phyloP scores from a whole-genome alignment of 768 basidiomycete genomes.

The Tulasnella sp. region DNA sequence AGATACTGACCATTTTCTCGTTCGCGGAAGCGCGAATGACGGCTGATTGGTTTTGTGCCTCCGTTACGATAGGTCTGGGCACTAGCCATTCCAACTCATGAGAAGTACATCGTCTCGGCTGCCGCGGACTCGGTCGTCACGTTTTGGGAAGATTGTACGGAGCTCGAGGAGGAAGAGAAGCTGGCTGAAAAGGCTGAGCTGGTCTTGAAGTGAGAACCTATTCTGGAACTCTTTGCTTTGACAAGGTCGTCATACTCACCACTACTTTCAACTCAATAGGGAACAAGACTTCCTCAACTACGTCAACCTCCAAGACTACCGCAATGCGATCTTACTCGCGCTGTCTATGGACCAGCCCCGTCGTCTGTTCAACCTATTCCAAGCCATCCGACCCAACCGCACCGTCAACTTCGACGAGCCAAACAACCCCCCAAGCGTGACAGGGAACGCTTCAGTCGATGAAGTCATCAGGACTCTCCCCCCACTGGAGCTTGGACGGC shows the following conservation, averaged over 20 bases:
- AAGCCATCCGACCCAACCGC: slow-evolving; percentile 48
- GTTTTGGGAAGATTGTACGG: slow-evolving; percentile 94
- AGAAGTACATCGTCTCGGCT: slow-evolving; percentile 81
- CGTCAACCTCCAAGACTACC: slow-evolving; percentile 81
- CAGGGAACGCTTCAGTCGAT: slow-evolving; percentile 73
- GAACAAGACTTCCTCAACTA: slow-evolving; percentile 96
- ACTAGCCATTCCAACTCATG: slow-evolving; percentile 75
- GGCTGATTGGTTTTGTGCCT: not conserved
- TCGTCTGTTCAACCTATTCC: slow-evolving; percentile 75
- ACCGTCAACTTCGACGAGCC: slow-evolving; percentile 28
- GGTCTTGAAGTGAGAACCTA: slow-evolving; percentile 62
- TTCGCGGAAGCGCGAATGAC: not conserved
- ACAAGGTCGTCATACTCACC: not conserved
- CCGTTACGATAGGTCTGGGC: slow-evolving; percentile 79
- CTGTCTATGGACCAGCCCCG: slow-evolving; percentile 92
- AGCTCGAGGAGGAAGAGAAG: slow-evolving; percentile 71
- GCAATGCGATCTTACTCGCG: slow-evolving; percentile 84
- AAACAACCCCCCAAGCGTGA: slow-evolving; percentile 44
- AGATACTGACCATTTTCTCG: not conserved
- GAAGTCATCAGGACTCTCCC: slow-evolving; percentile 71
- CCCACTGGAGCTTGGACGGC: slow-evolving; percentile 68
- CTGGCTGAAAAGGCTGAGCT: slow-evolving; percentile 66
- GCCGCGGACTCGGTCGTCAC: slow-evolving; percentile 95
- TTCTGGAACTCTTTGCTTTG: not conserved
- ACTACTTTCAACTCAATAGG: slow-evolving; percentile 45